Conservation (phyloP, 495 filamentous ascomycete species). For the Emericellopsis terricola region DNA sequence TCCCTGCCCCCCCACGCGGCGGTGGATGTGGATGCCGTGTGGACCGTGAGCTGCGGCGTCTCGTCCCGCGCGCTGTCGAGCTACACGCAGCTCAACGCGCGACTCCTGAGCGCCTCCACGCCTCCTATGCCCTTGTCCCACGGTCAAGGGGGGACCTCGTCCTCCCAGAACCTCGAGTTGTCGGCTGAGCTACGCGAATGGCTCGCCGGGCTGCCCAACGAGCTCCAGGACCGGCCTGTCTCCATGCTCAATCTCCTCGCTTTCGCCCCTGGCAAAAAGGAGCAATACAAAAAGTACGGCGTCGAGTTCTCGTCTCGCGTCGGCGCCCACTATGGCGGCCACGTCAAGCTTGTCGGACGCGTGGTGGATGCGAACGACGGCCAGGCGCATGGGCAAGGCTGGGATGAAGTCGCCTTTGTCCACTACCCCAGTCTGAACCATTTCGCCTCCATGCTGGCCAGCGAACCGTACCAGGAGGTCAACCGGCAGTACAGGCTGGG, state of each 20-base stretch:
- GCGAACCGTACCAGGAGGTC: conserved; percentile 43
- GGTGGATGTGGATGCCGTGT: conserved; percentile 17
- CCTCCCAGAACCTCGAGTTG: conserved; percentile 36
- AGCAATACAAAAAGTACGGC: conserved; percentile 39
- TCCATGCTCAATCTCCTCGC: conserved; percentile 54
- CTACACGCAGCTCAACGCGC: too few species aligned
- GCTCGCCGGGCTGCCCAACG: conserved; percentile 17
- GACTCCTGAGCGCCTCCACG: conserved; percentile 19
- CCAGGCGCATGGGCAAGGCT: conserved; percentile 12
- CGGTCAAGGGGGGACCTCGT: too few species aligned
- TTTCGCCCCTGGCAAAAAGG: conserved; percentile 33
- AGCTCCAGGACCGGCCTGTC: conserved; percentile 25
- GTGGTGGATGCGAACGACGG: conserved; percentile 18
- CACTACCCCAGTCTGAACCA: conserved; percentile 47
- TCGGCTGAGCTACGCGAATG: conserved; percentile 30
- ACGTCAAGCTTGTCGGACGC: conserved; percentile 44
- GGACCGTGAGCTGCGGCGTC: too few species aligned
- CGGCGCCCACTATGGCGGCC: conserved; percentile 34
- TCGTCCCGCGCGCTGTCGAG: too few species aligned
- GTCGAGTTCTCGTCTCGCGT: conserved; percentile 33
- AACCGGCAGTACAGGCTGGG: conserved; percentile 36
- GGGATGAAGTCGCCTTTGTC: conserved; percentile 37
- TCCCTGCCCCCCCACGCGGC: conserved; percentile 15
- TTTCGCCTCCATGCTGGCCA: conserved; percentile 46
- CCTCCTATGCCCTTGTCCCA: too few species aligned